Conservation (phyloP, 2,329 filamentous ascomycete species). For the Meredithiella fracta region DNA sequence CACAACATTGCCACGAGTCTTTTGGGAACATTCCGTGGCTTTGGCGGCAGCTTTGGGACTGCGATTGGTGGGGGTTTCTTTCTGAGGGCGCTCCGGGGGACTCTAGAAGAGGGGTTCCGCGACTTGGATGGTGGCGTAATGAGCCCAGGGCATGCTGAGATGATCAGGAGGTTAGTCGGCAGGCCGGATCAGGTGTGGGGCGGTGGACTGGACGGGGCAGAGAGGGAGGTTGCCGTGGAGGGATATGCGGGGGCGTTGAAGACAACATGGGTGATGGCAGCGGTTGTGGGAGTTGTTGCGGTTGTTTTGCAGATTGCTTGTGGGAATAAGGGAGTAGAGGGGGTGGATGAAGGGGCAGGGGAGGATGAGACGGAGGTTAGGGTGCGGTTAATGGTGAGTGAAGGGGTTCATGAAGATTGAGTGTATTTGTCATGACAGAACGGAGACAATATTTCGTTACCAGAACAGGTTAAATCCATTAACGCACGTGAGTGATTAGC, state of each 20-base stretch:
- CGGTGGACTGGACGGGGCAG: constrained; percentile 25
- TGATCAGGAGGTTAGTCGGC: constrained; percentile 33
- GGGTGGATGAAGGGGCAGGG: background rate
- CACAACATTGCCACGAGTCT: constrained; percentile 65
- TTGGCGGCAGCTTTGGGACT: constrained; percentile 65
- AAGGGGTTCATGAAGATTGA: constrained; percentile 21
- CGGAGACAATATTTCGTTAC: too few relatives aligned
- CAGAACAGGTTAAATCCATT: too few relatives aligned
- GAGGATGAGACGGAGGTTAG: constrained; percentile 21
- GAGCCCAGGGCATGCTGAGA: constrained; percentile 21
- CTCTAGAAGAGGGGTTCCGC: constrained; percentile 41
- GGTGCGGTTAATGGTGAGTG: constrained; percentile 18
- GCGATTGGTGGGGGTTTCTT: constrained; percentile 67
- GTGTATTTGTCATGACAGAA: too few relatives aligned
- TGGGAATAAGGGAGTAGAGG: constrained; percentile 33
- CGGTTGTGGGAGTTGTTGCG: constrained; percentile 27
- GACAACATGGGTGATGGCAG: constrained; percentile 32
- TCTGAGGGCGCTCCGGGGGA: constrained; percentile 38
- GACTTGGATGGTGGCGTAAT: constrained; percentile 26
- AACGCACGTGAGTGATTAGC: too few relatives aligned
- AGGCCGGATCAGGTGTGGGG: constrained; percentile 31
- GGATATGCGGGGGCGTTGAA: constrained; percentile 31
- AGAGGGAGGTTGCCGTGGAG: constrained; percentile 29
- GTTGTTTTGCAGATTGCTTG: constrained; percentile 32
- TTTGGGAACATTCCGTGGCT: constrained; percentile 63